Percentiles rank a stretch among this genome's conserved stretches.
These are phyloP conservation scores for Sedum album DNA, from an alignment of 164 flowering plant species.

Conservation along the genomic window DNA sequence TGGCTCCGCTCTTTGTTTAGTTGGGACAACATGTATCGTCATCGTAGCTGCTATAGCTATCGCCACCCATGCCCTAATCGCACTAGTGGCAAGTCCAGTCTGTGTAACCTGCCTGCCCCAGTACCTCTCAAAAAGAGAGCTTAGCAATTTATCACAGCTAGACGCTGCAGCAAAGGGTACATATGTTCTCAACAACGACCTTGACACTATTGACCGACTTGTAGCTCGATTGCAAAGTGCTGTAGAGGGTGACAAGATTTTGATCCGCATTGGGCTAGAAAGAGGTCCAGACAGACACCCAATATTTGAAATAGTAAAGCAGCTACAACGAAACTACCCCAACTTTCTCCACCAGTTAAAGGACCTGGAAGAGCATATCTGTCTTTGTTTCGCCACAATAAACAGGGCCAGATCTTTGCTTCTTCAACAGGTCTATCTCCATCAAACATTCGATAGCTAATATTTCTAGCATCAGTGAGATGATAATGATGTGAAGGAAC, in stretches of 20 bases:
- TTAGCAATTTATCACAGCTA: constrained; percentile 41
- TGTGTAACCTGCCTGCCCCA: constrained; percentile 22
- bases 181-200: constrained; percentile 46
- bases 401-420: constrained; percentile 60
- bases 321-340: constrained; percentile 36
- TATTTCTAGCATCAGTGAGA: no score
- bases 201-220: constrained; percentile 66
- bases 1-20: constrained; percentile 36
- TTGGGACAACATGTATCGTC: constrained; percentile 36
- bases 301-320: constrained; percentile 52
- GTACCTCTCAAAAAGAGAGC: constrained; percentile 28
- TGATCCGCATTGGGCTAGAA: constrained; percentile 48
- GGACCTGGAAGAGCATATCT: constrained; percentile 67
- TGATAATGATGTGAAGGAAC: no score
- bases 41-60: constrained; percentile 30
- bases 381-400: constrained; percentile 50
- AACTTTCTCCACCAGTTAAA: constrained; percentile 35
- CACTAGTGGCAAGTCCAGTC: constrained; percentile 23
- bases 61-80: constrained; percentile 38
- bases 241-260: constrained; percentile 50
- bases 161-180: constrained; percentile 65
- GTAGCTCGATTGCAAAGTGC: constrained; percentile 40
- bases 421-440: constrained; percentile 39
- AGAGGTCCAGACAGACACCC: constrained; percentile 47
- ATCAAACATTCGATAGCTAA: constrained; percentile 15